These are phyloP conservation scores for Phaeodactylum tricornutum DNA, from an alignment of 108 stramenopile genomes.

Conservation along the genomic window DNA sequence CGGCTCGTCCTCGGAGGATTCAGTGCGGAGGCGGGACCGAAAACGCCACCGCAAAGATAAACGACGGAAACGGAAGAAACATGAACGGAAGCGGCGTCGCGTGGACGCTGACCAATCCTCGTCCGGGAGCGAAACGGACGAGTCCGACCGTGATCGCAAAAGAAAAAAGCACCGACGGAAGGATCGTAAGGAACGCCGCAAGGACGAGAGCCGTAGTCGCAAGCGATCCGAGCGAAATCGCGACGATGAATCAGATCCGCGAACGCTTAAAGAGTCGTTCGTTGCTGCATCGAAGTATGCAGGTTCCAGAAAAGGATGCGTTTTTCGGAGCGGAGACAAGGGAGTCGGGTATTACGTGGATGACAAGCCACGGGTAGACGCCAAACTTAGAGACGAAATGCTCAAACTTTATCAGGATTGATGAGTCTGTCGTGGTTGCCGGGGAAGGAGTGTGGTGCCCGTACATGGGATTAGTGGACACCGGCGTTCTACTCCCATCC, in stretches of 20 bases:
- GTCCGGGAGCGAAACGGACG: not conserved
- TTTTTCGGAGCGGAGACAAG: not conserved
- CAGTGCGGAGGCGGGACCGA: constrained; percentile 14
- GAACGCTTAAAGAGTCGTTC: not conserved
- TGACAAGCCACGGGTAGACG: not conserved
- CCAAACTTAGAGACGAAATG: not conserved
- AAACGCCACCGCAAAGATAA: constrained; percentile 18
- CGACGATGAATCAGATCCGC: not conserved
- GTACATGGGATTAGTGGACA: too few species aligned
- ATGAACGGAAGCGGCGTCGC: not conserved
- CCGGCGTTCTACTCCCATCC: too few species aligned
- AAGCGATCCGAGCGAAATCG: not conserved
- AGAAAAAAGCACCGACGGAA: not conserved
- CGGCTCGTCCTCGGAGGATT: constrained; percentile 5
- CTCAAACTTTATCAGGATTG: too few species aligned
- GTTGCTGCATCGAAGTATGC: not conserved
- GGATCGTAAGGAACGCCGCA: not conserved
- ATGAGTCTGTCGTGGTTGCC: too few species aligned
- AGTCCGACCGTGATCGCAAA: not conserved
- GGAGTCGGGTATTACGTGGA: constrained; percentile 7
- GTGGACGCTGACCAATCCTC: not conserved
- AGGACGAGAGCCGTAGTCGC: not conserved
- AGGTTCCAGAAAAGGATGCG: constrained; percentile 1
- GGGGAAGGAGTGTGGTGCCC: too few species aligned
- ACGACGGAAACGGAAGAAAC: constrained; percentile 17